Percentiles rank a stretch among this genome's conserved stretches.
Evolutionary conservation across 371 early-diverging fungal genomes (phyloP).

Genomic region (Mucor circinelloides): DNA sequence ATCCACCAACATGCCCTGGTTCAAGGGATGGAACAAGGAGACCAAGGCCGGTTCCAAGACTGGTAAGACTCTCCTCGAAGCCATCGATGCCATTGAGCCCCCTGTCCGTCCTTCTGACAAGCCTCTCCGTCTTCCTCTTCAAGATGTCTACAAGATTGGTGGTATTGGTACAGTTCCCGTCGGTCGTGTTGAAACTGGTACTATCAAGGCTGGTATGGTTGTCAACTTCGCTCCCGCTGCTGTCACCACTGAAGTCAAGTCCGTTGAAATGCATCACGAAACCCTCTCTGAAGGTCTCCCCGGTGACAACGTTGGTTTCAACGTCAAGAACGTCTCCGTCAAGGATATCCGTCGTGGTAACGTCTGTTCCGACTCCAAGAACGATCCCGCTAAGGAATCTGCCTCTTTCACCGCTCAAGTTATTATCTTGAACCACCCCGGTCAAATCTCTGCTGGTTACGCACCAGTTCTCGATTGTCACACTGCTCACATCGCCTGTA

Average conservation of each 20-base stretch:
- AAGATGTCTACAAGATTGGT: constrained; percentile 98
- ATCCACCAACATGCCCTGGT: constrained; percentile 94
- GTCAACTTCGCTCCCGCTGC: constrained; percentile 88
- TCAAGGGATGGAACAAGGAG: constrained; percentile 96
- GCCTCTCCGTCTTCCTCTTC: constrained; percentile 97
- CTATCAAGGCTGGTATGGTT: constrained; percentile 90
- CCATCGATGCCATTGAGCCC: constrained; percentile 94
- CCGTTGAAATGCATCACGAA: constrained; percentile 99
- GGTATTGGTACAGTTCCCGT: constrained; percentile 97
- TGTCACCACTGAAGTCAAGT: constrained; percentile 95
- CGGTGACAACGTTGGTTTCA: constrained; percentile 98
- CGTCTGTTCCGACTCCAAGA: constrained; percentile 97
- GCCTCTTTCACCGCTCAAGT: constrained; percentile 93
- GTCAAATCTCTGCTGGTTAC: constrained; percentile 90
- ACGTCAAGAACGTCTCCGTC: constrained; percentile 96
- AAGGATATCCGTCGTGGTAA: constrained; percentile 96
- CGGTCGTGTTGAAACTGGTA: constrained; percentile 97
- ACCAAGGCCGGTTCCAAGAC: constrained; percentile 73
- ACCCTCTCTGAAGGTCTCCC: constrained; percentile 88
- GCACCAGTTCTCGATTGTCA: constrained; percentile 95
- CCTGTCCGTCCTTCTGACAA: constrained; percentile 90
- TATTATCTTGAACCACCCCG: constrained; percentile 96
- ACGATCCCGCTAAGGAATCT: constrained; percentile 95
- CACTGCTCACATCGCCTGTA: constrained; percentile 96
- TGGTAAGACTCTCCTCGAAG: constrained; percentile 93